These are phyloP conservation scores for Dioszegia aurantiaca DNA, from an alignment of 768 basidiomycete species.

Conservation along the genomic window DNA sequence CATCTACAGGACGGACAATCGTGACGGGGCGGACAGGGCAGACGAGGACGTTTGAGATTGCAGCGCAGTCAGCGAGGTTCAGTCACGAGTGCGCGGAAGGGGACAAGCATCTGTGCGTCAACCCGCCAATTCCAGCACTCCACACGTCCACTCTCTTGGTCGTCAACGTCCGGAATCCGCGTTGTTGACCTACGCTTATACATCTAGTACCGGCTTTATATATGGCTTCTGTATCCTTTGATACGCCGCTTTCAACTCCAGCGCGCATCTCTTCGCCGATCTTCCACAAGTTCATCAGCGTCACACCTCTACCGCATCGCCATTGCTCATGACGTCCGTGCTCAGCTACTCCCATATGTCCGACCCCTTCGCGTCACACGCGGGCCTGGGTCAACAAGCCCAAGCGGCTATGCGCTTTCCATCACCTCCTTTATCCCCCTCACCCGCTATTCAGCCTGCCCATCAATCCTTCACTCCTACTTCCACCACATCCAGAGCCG, in stretches of 20 bases:
- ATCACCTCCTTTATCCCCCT: conserved; percentile 27
- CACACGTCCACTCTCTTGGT: background rate
- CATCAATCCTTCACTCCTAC: conserved; percentile 14
- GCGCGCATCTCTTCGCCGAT: background rate
- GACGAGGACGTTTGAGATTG: too few species aligned
- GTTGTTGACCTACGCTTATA: background rate
- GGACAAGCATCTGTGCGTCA: conserved; percentile 9
- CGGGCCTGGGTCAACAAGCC: conserved; percentile 11
- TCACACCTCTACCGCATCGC: conserved; percentile 1
- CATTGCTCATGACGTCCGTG: conserved; percentile 42
- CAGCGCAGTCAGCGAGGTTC: too few species aligned
- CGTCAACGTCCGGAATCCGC: background rate
- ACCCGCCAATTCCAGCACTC: background rate
- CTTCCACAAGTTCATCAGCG: background rate
- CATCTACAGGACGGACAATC: too few species aligned
- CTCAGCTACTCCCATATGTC: conserved; percentile 36
- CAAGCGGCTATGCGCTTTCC: conserved; percentile 15
- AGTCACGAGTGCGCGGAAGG: too few species aligned
- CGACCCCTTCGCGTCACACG: conserved; percentile 41
- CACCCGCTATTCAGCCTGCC: conserved; percentile 4
- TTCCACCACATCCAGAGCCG: conserved; percentile 1
- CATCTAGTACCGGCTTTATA: background rate
- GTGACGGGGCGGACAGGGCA: too few species aligned
- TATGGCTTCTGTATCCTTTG: background rate
- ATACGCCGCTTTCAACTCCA: background rate